Conservation (phyloP, 768 basidiomycete genomes). For the Tephrocybe sp. region DNA sequence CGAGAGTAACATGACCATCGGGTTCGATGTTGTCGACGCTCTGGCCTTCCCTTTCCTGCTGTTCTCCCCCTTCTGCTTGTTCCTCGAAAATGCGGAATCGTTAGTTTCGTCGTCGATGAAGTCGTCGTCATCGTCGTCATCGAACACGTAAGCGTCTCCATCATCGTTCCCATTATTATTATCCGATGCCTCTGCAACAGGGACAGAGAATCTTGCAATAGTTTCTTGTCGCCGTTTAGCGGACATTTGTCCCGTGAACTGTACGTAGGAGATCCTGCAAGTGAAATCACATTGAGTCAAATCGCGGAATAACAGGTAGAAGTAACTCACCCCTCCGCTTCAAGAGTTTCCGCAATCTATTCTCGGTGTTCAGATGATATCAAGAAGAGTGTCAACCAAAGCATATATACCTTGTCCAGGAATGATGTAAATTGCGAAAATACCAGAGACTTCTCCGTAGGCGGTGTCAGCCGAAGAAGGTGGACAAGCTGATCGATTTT, state of each 20-base stretch:
- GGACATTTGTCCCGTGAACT: constrained; percentile 89
- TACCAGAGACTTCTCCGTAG: constrained; percentile 77
- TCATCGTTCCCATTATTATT: constrained; percentile 27
- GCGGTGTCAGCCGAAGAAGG: constrained; percentile 66
- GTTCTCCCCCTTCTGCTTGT: constrained; percentile 22
- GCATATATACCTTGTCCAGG: constrained; percentile 66
- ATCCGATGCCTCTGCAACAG: constrained; percentile 36
- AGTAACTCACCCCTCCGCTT: constrained; percentile 56
- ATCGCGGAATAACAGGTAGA: not conserved
- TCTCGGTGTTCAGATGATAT: not conserved
- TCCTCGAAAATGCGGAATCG: constrained; percentile 13
- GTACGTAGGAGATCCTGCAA: constrained; percentile 68
- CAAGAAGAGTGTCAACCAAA: not conserved
- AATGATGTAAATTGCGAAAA: constrained; percentile 91
- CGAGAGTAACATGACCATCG: constrained; percentile 84
- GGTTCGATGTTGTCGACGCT: constrained; percentile 38
- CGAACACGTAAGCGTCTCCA: constrained; percentile 31
- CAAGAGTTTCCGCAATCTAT: constrained; percentile 70
- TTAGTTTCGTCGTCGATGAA: constrained; percentile 33
- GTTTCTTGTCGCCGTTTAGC: constrained; percentile 76
- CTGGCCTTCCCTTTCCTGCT: constrained; percentile 39
- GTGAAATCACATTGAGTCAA: not conserved
- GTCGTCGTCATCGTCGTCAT: constrained; percentile 28
- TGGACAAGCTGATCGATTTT: constrained; percentile 84
- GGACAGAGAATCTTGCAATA: constrained; percentile 71